These are phyloP conservation scores for Daphne laureola DNA, from an alignment of 441 rosid genomes.

Conservation along the genomic window DNA sequence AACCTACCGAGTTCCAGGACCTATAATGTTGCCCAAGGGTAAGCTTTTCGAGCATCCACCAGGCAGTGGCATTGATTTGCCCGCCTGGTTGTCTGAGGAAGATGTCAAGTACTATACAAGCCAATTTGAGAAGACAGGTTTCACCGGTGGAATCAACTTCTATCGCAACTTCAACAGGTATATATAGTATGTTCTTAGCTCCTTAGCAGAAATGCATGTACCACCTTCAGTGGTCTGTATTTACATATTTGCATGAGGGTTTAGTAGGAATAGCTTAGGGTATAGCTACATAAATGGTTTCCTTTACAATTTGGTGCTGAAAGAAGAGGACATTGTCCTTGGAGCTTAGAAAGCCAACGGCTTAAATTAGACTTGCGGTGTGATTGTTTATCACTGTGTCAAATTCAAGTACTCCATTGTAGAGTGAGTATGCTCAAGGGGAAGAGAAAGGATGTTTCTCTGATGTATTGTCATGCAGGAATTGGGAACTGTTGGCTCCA, in stretches of 20 bases:
- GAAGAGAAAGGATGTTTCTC: too few species aligned
- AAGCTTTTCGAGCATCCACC: slow-evolving; percentile 5
- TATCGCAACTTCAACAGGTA: slow-evolving; percentile 6
- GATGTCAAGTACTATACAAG: slow-evolving; percentile 6
- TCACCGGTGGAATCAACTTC: slow-evolving; percentile 9
- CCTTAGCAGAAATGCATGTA: neutral
- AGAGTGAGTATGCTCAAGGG: too few species aligned
- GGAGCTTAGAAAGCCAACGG: too few species aligned
- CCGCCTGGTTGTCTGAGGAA: slow-evolving; percentile 10
- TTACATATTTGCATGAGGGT: neutral
- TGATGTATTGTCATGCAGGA: neutral
- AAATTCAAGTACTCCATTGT: too few species aligned
- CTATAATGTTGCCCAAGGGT: slow-evolving; percentile 9
- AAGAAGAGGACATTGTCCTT: too few species aligned
- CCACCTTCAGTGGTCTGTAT: neutral
- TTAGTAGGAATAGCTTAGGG: too few species aligned
- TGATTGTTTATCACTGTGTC: too few species aligned
- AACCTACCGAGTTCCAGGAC: slow-evolving; percentile 3
- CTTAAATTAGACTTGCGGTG: too few species aligned
- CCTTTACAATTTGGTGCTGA: too few species aligned
- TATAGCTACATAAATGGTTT: too few species aligned
- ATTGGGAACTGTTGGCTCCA: slow-evolving; percentile 5
- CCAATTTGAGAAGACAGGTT: slow-evolving; percentile 2
- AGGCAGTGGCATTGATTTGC: neutral
- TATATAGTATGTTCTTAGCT: neutral